Percentiles rank a stretch among this genome's conserved stretches.
Conservation (phyloP, 495 filamentous ascomycete genomes). For the Cetradonia linearis region DNA sequence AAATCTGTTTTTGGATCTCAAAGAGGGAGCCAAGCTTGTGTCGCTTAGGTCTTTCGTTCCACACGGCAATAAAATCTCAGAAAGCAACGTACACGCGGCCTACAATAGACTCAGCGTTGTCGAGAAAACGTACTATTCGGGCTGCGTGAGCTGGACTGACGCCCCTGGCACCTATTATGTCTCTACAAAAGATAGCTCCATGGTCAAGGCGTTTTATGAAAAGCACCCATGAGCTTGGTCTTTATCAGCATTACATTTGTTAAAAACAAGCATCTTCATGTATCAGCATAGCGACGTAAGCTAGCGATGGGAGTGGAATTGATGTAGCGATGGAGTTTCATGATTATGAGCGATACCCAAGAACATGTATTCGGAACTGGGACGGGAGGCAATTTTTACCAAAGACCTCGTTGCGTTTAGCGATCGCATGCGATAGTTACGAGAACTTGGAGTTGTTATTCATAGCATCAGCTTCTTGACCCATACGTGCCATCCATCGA, state of each 20-base stretch:
- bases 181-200: constrained; percentile 65
- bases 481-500: constrained; percentile 82
- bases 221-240: constrained; percentile 7
- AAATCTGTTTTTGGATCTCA: constrained; percentile 87
- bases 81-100: constrained; percentile 61
- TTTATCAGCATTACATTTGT: not conserved
- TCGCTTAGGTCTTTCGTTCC: constrained; percentile 74
- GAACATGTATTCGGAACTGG: not conserved
- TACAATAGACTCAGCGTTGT: constrained; percentile 69
- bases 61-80: constrained; percentile 55
- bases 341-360: constrained; percentile 6
- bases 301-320: not conserved
- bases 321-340: constrained; percentile 5
- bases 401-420: not conserved
- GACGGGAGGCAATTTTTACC: not conserved
- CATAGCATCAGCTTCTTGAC: constrained; percentile 77
- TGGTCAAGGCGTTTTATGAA: constrained; percentile 40
- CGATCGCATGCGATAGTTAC: constrained; percentile 17
- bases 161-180: constrained; percentile 77
- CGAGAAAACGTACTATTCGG: constrained; percentile 65
- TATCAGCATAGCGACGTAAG: not conserved
- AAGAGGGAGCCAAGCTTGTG: constrained; percentile 80
- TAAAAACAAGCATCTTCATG: not conserved
- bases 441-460: constrained; percentile 51
- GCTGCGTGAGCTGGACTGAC: constrained; percentile 86